These are phyloP conservation scores for Lodderomyces theae DNA, from an alignment of 1,139 yeast species.

Conservation along the genomic window DNA sequence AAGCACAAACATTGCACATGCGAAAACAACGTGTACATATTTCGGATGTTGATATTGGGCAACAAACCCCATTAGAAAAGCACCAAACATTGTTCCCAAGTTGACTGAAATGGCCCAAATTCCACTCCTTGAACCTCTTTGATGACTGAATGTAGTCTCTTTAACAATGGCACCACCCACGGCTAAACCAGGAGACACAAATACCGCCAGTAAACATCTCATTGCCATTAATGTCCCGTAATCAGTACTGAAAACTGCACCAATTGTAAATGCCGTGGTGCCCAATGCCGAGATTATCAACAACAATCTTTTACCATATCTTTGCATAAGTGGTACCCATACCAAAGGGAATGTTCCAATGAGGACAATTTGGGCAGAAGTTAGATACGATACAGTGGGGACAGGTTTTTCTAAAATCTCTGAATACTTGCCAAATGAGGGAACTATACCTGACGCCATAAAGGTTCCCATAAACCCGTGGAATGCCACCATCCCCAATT, in stretches of 20 bases:
- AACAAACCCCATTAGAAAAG: constrained; percentile 22
- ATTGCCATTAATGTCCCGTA: constrained; percentile 18
- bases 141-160: constrained; percentile 20
- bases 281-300: constrained; percentile 17
- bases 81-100: constrained; percentile 21
- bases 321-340: constrained; percentile 21
- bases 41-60: constrained; percentile 15
- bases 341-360: constrained; percentile 19
- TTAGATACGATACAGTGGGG: constrained; percentile 16
- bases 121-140: constrained; percentile 21
- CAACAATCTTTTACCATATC: constrained; percentile 18
- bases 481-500: constrained; percentile 18
- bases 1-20: constrained; percentile 17
- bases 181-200: constrained; percentile 20
- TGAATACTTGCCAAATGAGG: constrained; percentile 17
- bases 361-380: constrained; percentile 19
- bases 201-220: constrained; percentile 18
- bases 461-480: constrained; percentile 21
- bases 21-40: constrained; percentile 18
- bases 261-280: constrained; percentile 17
- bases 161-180: constrained; percentile 19
- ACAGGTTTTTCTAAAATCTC: constrained; percentile 14
- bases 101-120: constrained; percentile 20
- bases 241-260: constrained; percentile 16
- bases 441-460: constrained; percentile 22